Conservation (phyloP, 1,284 basidiomycete species). For the Calocybe gambosa region DNA sequence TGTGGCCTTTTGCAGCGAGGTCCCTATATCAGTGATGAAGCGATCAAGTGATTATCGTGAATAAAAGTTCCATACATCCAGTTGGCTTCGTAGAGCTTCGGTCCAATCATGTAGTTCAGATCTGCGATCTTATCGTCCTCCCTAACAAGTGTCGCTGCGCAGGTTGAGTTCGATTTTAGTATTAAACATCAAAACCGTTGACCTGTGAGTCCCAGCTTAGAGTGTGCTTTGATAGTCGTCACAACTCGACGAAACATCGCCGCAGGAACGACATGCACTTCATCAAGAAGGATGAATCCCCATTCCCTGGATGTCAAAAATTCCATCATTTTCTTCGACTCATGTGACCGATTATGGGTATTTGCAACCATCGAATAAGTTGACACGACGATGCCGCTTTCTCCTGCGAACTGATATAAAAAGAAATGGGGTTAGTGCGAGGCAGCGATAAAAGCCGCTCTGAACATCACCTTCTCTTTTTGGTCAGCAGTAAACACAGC, state of each 20-base stretch:
- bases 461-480: constrained; percentile 79
- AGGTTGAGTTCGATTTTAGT: neutral
- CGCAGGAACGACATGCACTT: constrained; percentile 96
- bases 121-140: constrained; percentile 99
- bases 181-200: constrained; percentile 17
- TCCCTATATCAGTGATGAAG: constrained; percentile 43
- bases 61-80: constrained; percentile 70
- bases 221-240: constrained; percentile 95
- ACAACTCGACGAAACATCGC: constrained; percentile 96
- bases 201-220: constrained; percentile 93
- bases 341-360: constrained; percentile 91
- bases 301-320: constrained; percentile 93
- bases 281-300: constrained; percentile 92
- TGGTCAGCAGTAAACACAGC: constrained; percentile 95
- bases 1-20: constrained; percentile 97
- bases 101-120: constrained; percentile 98
- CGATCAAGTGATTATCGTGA: constrained; percentile 8
- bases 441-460: constrained; percentile 4
- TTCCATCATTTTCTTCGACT: constrained; percentile 99
- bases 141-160: constrained; percentile 83
- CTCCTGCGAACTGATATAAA: constrained; percentile 72
- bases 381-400: constrained; percentile 93
- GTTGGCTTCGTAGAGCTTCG: constrained; percentile 99
- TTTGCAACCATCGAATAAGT: constrained; percentile 99
- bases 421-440: constrained; percentile 13